Evolutionary conservation across 2,329 filamentous ascomycete species (phyloP).

Genomic region (Trichoderma atroviride): DNA sequence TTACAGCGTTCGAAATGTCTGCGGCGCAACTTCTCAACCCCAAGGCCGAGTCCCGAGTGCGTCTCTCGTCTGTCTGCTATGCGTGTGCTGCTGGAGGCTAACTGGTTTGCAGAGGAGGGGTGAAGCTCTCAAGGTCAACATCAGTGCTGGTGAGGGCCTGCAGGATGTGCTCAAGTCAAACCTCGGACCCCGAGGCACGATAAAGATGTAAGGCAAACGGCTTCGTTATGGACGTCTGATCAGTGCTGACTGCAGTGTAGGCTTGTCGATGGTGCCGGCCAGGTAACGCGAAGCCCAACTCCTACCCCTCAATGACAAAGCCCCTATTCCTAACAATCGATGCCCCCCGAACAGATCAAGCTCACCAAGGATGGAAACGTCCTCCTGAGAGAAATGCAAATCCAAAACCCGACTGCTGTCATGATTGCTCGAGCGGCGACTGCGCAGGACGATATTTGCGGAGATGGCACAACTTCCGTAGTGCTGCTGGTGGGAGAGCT

Average conservation of each 20-base stretch:
- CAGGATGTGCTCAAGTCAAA: conserved; percentile 97
- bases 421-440: conserved; percentile 84
- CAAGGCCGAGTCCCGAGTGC: conserved; percentile 94
- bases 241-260: conserved; percentile 41
- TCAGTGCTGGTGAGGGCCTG: conserved; percentile 89
- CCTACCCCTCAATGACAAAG: conserved; percentile 35
- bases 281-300: conserved; percentile 50
- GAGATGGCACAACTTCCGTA: conserved; percentile 95
- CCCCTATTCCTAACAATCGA: conserved; percentile 35
- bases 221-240: not conserved
- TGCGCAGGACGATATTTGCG: conserved; percentile 97
- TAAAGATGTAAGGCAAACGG: conserved; percentile 78
- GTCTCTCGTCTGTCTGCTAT: conserved; percentile 40
- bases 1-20: conserved; percentile 67
- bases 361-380: conserved; percentile 99
- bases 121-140: conserved; percentile 96
- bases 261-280: conserved; percentile 70
- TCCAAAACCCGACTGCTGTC: conserved; percentile 96
- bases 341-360: conserved; percentile 70
- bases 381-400: conserved; percentile 78
- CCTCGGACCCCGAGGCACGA: conserved; percentile 86
- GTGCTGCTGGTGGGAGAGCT: conserved; percentile 95
- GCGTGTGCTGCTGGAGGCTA: conserved; percentile 18
- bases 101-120: conserved; percentile 72
- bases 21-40: conserved; percentile 97